Evolutionary conservation across 345 rosid species (phyloP).

Genomic region (Toxicodendron radicans): DNA sequence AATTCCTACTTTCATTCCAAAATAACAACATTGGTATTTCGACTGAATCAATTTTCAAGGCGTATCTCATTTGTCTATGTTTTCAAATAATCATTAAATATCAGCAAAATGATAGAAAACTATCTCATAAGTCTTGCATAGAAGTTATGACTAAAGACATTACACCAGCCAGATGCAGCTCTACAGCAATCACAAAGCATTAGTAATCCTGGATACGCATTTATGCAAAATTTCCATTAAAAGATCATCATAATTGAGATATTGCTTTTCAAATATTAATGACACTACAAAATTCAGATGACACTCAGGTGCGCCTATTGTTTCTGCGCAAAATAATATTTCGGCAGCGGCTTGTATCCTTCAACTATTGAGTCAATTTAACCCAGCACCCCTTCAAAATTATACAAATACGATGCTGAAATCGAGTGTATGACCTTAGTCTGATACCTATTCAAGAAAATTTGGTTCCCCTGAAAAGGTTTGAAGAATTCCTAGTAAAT

Average conservation of each 20-base stretch:
- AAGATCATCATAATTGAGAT: background rate
- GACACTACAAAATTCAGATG: background rate
- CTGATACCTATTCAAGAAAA: constrained; percentile 3
- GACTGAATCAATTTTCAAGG: too few species aligned
- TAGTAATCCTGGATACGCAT: background rate
- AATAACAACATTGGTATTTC: too few species aligned
- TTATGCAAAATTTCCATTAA: background rate
- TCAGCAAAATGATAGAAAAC: background rate
- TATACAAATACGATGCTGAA: background rate
- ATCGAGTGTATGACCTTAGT: background rate
- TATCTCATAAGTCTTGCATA: background rate
- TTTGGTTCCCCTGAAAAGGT: constrained; percentile 19
- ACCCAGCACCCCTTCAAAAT: background rate
- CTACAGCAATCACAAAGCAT: background rate
- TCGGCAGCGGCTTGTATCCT: constrained; percentile 8
- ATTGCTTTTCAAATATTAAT: background rate
- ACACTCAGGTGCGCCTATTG: background rate
- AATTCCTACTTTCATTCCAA: background rate
- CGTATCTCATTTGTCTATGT: background rate
- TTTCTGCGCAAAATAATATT: background rate
- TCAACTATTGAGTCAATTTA: background rate
- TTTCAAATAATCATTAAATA: background rate
- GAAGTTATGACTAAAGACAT: background rate
- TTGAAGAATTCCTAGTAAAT: background rate
- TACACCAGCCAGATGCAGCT: background rate